Percentiles rank a stretch among this genome's conserved stretches.
These are phyloP conservation scores for Sambucus nigra DNA, from an alignment of 129 eudicot genomes.

Conservation along the genomic window DNA sequence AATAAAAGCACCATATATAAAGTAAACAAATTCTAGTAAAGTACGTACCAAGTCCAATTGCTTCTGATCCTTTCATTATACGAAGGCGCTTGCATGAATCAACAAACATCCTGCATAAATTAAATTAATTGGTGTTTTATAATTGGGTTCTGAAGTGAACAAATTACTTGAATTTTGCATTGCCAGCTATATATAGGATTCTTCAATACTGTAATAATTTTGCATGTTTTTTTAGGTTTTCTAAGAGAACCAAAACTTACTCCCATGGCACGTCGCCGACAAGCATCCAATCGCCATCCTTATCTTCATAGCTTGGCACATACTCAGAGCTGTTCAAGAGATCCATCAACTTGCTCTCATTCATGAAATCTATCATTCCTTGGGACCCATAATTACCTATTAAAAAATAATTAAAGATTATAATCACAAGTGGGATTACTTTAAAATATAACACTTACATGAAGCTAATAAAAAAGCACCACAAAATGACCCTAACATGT, in stretches of 20 bases:
- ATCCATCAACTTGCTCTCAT: constrained; percentile 82
- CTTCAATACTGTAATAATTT: background rate
- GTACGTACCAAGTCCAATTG: constrained; percentile 79
- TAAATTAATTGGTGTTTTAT: background rate
- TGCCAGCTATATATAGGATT: background rate
- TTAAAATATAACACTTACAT: constrained; percentile 7
- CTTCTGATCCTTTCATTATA: constrained; percentile 97
- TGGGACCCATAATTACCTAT: constrained; percentile 68
- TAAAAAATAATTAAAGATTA: background rate
- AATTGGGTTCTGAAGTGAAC: background rate
- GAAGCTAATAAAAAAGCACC: background rate
- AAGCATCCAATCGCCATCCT: constrained; percentile 99
- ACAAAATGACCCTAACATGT: constrained; percentile 15
- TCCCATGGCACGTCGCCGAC: constrained; percentile 97
- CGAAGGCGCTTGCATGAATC: constrained; percentile 95
- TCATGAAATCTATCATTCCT: constrained; percentile 96
- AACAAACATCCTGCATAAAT: constrained; percentile 66
- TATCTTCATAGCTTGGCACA: constrained; percentile 93
- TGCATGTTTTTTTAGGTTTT: constrained; percentile 8
- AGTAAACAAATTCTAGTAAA: background rate
- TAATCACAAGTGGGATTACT: constrained; percentile 1
- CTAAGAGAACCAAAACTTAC: constrained; percentile 34
- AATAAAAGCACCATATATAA: too few species aligned
- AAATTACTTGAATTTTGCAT: background rate
- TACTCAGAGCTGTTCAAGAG: constrained; percentile 82